Percentiles rank a stretch among this genome's conserved stretches.
Evolutionary conservation across 108 stramenopile genomes (phyloP).

Genomic region (Skeletonema menzelii): DNA sequence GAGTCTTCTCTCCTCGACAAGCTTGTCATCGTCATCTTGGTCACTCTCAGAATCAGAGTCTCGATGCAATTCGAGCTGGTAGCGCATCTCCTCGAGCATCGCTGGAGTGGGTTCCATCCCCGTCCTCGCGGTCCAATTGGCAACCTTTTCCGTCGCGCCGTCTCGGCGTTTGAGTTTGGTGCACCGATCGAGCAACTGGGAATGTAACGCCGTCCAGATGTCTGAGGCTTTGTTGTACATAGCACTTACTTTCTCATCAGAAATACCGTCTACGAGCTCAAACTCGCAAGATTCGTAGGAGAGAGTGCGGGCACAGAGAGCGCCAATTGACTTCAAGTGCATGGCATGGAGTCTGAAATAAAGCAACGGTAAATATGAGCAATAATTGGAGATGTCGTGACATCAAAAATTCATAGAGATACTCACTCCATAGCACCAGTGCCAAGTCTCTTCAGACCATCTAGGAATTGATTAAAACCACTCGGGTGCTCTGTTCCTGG

Average conservation of each 20-base stretch:
- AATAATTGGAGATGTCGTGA: neutral
- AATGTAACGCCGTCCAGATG: conserved; percentile 47
- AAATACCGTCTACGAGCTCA: conserved; percentile 45
- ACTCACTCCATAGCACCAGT: conserved; percentile 27
- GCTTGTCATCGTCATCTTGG: conserved; percentile 4
- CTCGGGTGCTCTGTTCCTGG: conserved; percentile 17
- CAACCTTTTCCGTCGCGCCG: neutral
- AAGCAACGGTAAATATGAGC: neutral
- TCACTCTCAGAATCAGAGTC: conserved; percentile 19
- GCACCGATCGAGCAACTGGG: conserved; percentile 4
- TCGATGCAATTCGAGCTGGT: conserved; percentile 11
- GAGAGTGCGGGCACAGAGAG: conserved; percentile 29
- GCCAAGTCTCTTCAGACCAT: conserved; percentile 6
- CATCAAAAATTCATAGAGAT: neutral
- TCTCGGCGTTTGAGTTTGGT: neutral
- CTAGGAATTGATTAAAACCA: conserved; percentile 27
- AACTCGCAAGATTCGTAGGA: conserved; percentile 32
- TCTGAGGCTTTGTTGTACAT: conserved; percentile 41
- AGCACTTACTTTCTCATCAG: conserved; percentile 49
- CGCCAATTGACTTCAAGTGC: conserved; percentile 25
- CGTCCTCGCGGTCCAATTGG: neutral
- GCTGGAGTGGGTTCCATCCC: conserved; percentile 1
- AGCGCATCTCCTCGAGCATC: conserved; percentile 3
- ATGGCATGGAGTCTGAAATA: conserved; percentile 12
- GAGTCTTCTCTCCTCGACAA: conserved; percentile 5